Evolutionary conservation across 331 rosid species (phyloP), one percentile per base, ranked within the genome.

Genomic region (Malus hybrid): DNA sequence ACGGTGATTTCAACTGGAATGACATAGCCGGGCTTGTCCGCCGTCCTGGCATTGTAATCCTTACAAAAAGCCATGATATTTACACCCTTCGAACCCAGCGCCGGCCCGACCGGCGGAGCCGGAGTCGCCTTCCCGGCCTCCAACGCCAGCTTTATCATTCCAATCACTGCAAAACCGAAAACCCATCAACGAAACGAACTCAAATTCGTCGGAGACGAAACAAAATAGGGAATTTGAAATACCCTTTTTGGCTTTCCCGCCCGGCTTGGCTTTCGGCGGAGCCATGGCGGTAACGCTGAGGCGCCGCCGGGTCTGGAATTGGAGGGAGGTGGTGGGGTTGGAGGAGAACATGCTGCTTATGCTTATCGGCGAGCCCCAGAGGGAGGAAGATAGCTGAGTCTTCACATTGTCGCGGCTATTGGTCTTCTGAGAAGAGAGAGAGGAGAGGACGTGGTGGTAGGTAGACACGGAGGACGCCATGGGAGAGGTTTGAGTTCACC

Each of bases 101-200:
- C 99, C 39, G 99, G 99, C 18, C 99, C 99, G n/a, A 95, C 99
- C 2, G 99, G 99, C 52, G 99, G 99, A 29, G 99, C 97, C 24
- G 99, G 99, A 7, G 99, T 92, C 20, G 99, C 99, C 85, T 95
- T 95, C 3, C 99, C 99, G 34, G 99, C 99, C 89, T 95, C 97
- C 60, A 95, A 93, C 18, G 99, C 97, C 56, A 95, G 85, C 84
- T 95, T 95, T 64, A 95, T 95, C 64, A 92, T 16, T 61, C 99
- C 99, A 76, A 94, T 84, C 76, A 92, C 99, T 94, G 85, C 69
- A 72, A 67, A 52, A 42, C 15, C 19, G 55, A 70, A 28, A 29
- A 46, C 24, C 50, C 66, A 71, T 31, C 5, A 75, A 67, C 32
- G 44, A 71, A 55, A 14, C 5, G 33, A 65, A 9, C 18, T 46